Base-by-base conservation (phyloP, 2,329 filamentous ascomycete genomes). In the Trichoderma koningiopsis region DNA sequence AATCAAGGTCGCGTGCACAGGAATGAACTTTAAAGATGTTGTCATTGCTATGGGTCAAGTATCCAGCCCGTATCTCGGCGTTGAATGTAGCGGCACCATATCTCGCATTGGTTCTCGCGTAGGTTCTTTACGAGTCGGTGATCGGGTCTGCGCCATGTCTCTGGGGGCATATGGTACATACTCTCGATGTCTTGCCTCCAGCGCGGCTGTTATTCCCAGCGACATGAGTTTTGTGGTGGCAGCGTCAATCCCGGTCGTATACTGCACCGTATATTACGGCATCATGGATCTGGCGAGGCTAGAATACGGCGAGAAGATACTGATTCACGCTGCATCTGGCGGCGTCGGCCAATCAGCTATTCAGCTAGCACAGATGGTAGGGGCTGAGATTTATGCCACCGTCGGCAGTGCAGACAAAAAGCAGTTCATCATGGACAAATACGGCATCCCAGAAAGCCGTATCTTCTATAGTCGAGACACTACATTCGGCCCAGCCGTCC, bases 141-240 rank as follows among this genome's bases (percentile, higher is more conserved):
- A 96, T 81, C 89, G 92, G 72, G 89, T 97, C 14, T 93, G 93
- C 14, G 77, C 77, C 52, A 75, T 78, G 74, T 80, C 74, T 0
- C 67, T 76, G 1, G 78, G 79, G 4, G 78, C 77, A 0, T 80
- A 79, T 59, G 75, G 78, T 19, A 81, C 76, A 5, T 75, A 74
- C 49, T 72, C 78, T 3, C 76, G 76, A n/a, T 79, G 79, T 3
- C 73, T 72, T 53, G 77, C 76, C 24, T 74, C 76, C 19, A 76
- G 78, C 68, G 78, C 77, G 0, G 78, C 79, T 52, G 76, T 77
- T 16, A 79, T 86, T 3, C 81, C 82, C 0, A 73, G 74, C 0
- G 73, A 75, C 5, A 74, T 83, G 69, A 73, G 75, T 0, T 81
- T 83, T 53, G 76, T 79, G 40, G 75, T 76, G 1, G 82, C 78